phyloP scores from a whole-genome alignment of 2,329 filamentous ascomycete genomes.

The Fusarium floridanum region DNA sequence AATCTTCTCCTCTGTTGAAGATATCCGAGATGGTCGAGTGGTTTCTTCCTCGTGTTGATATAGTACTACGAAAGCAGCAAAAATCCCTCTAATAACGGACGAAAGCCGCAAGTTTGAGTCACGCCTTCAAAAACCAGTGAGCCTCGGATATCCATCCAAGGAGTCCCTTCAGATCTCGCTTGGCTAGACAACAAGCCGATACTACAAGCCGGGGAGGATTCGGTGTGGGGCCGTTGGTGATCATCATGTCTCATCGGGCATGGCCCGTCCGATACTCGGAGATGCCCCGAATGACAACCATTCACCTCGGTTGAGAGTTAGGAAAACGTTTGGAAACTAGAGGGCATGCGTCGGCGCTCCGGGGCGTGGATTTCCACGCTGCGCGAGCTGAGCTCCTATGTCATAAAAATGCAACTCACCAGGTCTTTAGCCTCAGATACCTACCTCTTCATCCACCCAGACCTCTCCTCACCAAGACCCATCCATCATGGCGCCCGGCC shows the following conservation, averaged over 20 bases:
- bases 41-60: conserved; percentile 18
- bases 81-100: neutral
- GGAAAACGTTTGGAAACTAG: neutral
- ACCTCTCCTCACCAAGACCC: neutral
- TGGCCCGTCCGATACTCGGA: conserved; percentile 4
- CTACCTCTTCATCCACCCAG: neutral
- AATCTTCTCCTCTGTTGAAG: neutral
- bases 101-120: neutral
- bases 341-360: neutral
- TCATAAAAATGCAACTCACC: conserved; percentile 24
- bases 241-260: neutral
- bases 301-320: neutral
- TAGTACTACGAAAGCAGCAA: neutral
- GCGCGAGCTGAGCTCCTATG: neutral
- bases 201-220: conserved; percentile 2
- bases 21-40: neutral
- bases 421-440: neutral
- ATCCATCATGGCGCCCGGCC: conserved; percentile 20
- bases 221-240: conserved; percentile 16
- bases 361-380: neutral
- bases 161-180: neutral
- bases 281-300: neutral
- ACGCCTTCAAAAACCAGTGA: neutral
- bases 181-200: neutral
- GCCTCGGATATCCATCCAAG: neutral